Evolutionary conservation across 1,284 basidiomycete genomes (phyloP).

Genomic region (Moesziomyces globuligerus): DNA sequence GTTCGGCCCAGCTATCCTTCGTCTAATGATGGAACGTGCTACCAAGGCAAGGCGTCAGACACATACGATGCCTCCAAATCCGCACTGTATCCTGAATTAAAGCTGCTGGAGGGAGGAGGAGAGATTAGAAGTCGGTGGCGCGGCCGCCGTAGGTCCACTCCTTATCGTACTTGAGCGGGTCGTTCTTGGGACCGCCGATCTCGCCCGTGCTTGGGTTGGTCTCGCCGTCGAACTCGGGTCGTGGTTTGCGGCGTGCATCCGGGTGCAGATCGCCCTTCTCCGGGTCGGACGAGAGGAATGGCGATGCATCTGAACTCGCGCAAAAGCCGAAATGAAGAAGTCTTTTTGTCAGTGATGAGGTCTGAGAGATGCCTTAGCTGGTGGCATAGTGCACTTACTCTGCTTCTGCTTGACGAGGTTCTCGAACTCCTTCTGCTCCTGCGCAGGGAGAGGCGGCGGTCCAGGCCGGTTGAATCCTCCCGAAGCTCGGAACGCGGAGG

Average conservation of each 20-base stretch:
- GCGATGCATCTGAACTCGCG: conserved; percentile 23
- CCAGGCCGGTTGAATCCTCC: conserved; percentile 63
- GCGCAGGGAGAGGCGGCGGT: conserved; percentile 66
- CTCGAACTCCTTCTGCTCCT: conserved; percentile 69
- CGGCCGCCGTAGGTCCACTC: conserved; percentile 67
- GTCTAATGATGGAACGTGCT: background rate
- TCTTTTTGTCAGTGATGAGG: background rate
- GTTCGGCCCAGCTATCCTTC: background rate
- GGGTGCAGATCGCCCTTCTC: conserved; percentile 65
- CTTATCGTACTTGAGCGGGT: conserved; percentile 69
- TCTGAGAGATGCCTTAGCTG: background rate
- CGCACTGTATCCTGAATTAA: background rate
- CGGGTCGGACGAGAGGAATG: conserved; percentile 41
- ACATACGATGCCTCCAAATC: background rate
- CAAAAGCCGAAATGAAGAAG: background rate
- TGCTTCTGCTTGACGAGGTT: conserved; percentile 63
- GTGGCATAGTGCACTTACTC: conserved; percentile 48
- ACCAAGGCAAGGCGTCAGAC: too few relatives aligned
- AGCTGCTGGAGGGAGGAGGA: background rate
- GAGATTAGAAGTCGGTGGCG: conserved; percentile 59
- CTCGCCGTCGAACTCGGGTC: conserved; percentile 71
- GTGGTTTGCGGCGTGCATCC: conserved; percentile 65
- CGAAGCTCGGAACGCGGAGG: conserved; percentile 1
- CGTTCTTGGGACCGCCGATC: conserved; percentile 72
- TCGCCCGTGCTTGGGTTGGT: conserved; percentile 72